Conservation (phyloP, 73 alveolate species). For the Symbiodinium natans region DNA sequence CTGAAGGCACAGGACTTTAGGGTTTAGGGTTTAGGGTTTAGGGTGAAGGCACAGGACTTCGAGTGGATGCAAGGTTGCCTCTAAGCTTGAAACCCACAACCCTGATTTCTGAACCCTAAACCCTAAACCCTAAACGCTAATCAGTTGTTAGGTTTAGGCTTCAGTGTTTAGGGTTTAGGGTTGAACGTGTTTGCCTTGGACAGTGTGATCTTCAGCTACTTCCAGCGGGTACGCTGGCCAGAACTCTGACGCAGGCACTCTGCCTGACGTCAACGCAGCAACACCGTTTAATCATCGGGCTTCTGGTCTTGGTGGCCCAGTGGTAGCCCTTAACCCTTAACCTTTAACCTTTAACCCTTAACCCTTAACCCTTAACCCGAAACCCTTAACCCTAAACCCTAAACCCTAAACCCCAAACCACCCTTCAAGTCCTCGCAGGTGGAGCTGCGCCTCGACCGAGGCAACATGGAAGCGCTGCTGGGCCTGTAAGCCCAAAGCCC, state of each 20-base stretch:
- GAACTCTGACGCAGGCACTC: too few relatives aligned
- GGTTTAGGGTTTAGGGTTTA: not conserved
- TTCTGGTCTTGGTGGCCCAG: too few relatives aligned
- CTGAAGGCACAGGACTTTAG: not conserved
- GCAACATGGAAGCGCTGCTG: not conserved
- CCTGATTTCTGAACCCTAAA: not conserved
- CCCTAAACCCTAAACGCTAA: not conserved
- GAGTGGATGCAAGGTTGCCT: not conserved
- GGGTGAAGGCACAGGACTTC: not conserved
- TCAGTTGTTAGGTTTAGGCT: too few relatives aligned
- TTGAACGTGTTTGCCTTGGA: too few relatives aligned
- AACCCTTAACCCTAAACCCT: not conserved
- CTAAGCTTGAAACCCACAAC: too few relatives aligned
- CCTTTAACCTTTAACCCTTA: too few relatives aligned
- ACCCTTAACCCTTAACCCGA: too few relatives aligned
- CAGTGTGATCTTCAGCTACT: too few relatives aligned
- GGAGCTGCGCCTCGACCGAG: not conserved
- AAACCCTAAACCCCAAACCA: not conserved
- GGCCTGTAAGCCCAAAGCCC: not conserved
- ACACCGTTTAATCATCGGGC: too few relatives aligned
- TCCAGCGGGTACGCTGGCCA: too few relatives aligned
- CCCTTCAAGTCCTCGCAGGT: not conserved
- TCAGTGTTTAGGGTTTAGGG: too few relatives aligned
- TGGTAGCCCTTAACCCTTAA: not conserved
- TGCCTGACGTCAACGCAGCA: too few relatives aligned